phyloP scores from a whole-genome alignment of 805 yeast species.

The Lipomyces japonicus region DNA sequence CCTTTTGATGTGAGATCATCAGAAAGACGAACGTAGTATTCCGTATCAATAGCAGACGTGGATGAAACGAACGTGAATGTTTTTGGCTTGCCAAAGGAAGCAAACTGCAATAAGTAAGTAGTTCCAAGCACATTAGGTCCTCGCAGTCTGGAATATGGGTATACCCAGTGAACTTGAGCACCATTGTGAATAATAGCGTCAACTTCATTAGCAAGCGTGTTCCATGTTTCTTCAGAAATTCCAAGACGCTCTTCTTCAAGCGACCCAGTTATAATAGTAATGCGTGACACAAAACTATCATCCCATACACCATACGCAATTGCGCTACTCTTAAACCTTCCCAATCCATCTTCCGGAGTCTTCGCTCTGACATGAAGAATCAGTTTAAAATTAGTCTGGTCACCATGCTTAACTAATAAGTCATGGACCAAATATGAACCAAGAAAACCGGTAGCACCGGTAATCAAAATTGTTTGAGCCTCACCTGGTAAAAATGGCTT shows the following conservation, averaged over 20 bases:
- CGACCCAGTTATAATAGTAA: slow-evolving; percentile 79
- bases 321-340: slow-evolving; percentile 72
- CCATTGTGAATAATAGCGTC: slow-evolving; percentile 94
- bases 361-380: slow-evolving; percentile 90
- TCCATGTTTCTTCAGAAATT: slow-evolving; percentile 55
- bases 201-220: slow-evolving; percentile 49
- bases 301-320: slow-evolving; percentile 80
- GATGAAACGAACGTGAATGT: slow-evolving; percentile 89
- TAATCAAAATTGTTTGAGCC: slow-evolving; percentile 65
- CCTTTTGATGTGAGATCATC: slow-evolving; percentile 66
- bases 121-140: slow-evolving; percentile 92
- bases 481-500: slow-evolving; percentile 38
- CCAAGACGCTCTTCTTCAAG: slow-evolving; percentile 74
- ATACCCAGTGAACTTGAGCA: slow-evolving; percentile 98
- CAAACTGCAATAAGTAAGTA: slow-evolving; percentile 72
- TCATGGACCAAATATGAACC: slow-evolving; percentile 87
- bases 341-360: slow-evolving; percentile 61
- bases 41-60: slow-evolving; percentile 86
- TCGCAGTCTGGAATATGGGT: slow-evolving; percentile 83
- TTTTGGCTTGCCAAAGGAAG: slow-evolving; percentile 78
- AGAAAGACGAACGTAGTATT: slow-evolving; percentile 71
- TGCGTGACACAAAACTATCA: slow-evolving; percentile 51
- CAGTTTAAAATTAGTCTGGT: slow-evolving; percentile 51
- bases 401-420: slow-evolving; percentile 43
- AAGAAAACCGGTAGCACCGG: slow-evolving; percentile 95